Evolutionary conservation across 2,329 filamentous ascomycete genomes (phyloP), one percentile per base, ranked within the genome.

Genomic region (Septoria petroselini): DNA sequence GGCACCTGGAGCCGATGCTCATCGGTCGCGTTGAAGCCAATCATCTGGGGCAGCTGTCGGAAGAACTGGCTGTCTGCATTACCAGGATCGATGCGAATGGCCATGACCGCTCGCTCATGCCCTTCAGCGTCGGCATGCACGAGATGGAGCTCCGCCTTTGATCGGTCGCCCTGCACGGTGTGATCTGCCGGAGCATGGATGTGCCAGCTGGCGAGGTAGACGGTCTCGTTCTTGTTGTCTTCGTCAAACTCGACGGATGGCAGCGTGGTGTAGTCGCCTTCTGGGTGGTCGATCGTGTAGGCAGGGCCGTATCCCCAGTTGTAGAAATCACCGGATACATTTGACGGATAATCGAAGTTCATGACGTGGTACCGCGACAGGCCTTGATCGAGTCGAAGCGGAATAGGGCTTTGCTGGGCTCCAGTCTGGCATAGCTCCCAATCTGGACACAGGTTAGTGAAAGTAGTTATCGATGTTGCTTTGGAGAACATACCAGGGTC

Each of bases 161-260:
- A 65, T 31, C 71, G 68, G 29, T 69, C 64, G 25, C 70, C 70
- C 41, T 70, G 64, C 2, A 78, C 68, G 2, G 68, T 66, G 58
- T 79, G 76, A 50, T 78, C 76, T 2, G 73, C 73, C 0, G 76
- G 76, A 0, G 73, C 59, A 56, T 78, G 76, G 47, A 77, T 72
- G 63, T 78, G 76, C 74, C 75, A 78, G 40, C 75, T 74, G 31
- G 65, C 68, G 3, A 78, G 65, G 58, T 75, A 78, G 14, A 74
- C 66, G 0, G 73, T 77, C 52, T 70, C 64, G 59, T 75, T 71
- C 19, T 71, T 63, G 1, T 70, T 75, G 52, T 68, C 62, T 57
- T 74, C 70, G 44, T 76, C 72, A 60, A 71, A 76, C 1, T 64
- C 68, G 50, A 77, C 63, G 37, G 66, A 66, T 2, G 75, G 73